These are phyloP conservation scores for Boletus tomentosulus DNA, from an alignment of 768 basidiomycete species.

Conservation along the genomic window DNA sequence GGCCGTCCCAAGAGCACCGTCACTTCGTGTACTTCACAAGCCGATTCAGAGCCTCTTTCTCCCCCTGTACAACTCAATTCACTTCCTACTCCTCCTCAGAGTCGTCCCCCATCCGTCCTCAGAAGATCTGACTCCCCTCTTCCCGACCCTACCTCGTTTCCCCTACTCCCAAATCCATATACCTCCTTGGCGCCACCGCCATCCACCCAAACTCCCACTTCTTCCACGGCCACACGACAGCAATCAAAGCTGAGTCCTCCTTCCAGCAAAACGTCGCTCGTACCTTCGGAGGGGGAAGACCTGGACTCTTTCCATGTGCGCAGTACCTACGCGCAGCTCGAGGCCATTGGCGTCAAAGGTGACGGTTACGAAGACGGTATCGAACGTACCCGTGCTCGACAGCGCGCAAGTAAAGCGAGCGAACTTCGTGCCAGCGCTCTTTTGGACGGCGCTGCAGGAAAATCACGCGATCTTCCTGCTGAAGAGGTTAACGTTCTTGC, in stretches of 20 bases:
- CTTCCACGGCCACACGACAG: slow-evolving; percentile 22
- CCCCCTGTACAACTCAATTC: slow-evolving; percentile 14
- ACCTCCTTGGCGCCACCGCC: slow-evolving; percentile 23
- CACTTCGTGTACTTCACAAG: slow-evolving; percentile 27
- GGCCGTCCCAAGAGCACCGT: slow-evolving; percentile 21
- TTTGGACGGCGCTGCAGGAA: slow-evolving; percentile 55
- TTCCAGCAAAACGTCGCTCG: slow-evolving; percentile 56
- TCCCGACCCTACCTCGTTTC: slow-evolving; percentile 15
- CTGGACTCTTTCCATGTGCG: slow-evolving; percentile 79
- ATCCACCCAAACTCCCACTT: slow-evolving; percentile 37
- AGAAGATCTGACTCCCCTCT: slow-evolving; percentile 24
- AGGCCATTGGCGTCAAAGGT: slow-evolving; percentile 84
- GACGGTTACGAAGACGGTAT: slow-evolving; percentile 94
- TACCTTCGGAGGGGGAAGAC: slow-evolving; percentile 77
- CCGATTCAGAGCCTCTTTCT: slow-evolving; percentile 15
- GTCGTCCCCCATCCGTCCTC: slow-evolving; percentile 26
- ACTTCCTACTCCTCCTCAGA: slow-evolving; percentile 27
- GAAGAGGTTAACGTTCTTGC: slow-evolving; percentile 70
- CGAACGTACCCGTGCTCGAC: slow-evolving; percentile 82
- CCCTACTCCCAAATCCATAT: slow-evolving; percentile 17
- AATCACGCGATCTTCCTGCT: slow-evolving; percentile 60
- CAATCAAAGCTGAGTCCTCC: slow-evolving; percentile 32
- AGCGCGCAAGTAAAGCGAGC: slow-evolving; percentile 51
- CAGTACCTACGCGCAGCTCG: slow-evolving; percentile 86
- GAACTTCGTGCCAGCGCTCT: slow-evolving; percentile 57